Evolutionary conservation across 2,329 filamentous ascomycete genomes (phyloP), one percentile per base, ranked within the genome.

Genomic region (Hirsutella thompsonii): DNA sequence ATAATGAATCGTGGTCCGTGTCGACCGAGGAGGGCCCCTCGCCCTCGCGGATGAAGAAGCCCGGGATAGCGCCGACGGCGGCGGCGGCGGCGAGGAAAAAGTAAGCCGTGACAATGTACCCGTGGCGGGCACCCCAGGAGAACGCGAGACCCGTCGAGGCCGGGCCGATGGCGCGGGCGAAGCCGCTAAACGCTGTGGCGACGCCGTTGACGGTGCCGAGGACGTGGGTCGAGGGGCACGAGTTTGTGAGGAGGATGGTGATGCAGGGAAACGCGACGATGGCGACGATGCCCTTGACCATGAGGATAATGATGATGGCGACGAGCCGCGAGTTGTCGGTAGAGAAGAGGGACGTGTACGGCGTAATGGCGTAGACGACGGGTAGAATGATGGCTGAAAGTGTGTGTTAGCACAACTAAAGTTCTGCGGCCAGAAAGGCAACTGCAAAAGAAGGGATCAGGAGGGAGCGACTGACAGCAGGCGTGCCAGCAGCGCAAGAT

Each of bases 181-280:
- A 60, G 0, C 85, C 88, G 47, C 80, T 82, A 28, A 89, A 77
- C 42, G 81, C 83, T 0, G 89, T 94, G 0, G 87, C 89, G 46
- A 94, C 79, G 3, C 90, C 92, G 54, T 96, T 96, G 42, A 96
- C 64, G 0, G 89, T 95, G 1, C 88, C 89, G 5, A 96, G 72
- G 9, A 94, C 75, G 35, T 50, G 52, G 14, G 94, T 65, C 41
- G 81, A 88, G 1, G 70, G 63, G 4, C 87, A 87, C 9, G 81
- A 86, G 61, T 95, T 95, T 21, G 89, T 95, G 30, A 96, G 72
- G 37, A 96, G 69, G 50, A 96, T 95, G 5, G 86, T 94, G 20
- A 76, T 81, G 53, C 85, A 92, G 0, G 92, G 90, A 57, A 95
- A 95, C 1, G 83, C 83, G 53, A 95, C 81, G 47, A 93, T 92